Base-by-base conservation (phyloP, 768 basidiomycete species). In the Antrodiella citrinella region DNA sequence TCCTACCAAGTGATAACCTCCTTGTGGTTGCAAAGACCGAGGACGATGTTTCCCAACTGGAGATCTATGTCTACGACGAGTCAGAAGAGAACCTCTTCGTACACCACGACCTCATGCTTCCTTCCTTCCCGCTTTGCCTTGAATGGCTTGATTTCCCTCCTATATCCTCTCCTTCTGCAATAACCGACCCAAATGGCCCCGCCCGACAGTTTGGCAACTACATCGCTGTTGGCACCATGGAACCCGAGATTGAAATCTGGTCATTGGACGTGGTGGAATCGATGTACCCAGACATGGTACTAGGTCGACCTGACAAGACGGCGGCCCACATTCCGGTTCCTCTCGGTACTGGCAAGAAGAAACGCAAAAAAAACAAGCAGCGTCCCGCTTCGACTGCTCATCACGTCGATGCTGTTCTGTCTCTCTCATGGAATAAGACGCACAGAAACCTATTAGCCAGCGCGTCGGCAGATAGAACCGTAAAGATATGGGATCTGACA, bases 91-190 rank as follows among this genome's bases (percentile, higher is more conserved):
- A 91, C 64, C 78, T 98, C 40, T 98, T 93, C 63, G 88, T 86
- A 35, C 96, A 98, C 65, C 96, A 99, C 67, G 96, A 99, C 66
- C 77, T 97, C 65, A 91, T 99, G 84, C 79, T 99, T 24, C 93
- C 95, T 55, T 91, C 91, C 56, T 93, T 97, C 67, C 96, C 96
- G 7, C 84, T 99, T 51, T 98, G 95, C 60, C 87, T 99, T 51
- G 96, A 99, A 74, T 99, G 96, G 96, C 84, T 97, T 52, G 91
- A 98, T 65, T 97, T 92, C 67, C 79, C 85, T n/a, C 89, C 91
- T 20, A 68, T 61, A 18, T 57, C 61, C 39, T 57, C 82, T 52
- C 69, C 83, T 7, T 69, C 52, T 54, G 66, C 58, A 51, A 65
- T 48, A 48, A 62, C 19, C 59, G 65, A 13, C 63, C 65, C 41